Evolutionary conservation across 2,329 filamentous ascomycete species (phyloP), one percentile per base, ranked within the genome.

Genomic region (Clonostachys rosea): DNA sequence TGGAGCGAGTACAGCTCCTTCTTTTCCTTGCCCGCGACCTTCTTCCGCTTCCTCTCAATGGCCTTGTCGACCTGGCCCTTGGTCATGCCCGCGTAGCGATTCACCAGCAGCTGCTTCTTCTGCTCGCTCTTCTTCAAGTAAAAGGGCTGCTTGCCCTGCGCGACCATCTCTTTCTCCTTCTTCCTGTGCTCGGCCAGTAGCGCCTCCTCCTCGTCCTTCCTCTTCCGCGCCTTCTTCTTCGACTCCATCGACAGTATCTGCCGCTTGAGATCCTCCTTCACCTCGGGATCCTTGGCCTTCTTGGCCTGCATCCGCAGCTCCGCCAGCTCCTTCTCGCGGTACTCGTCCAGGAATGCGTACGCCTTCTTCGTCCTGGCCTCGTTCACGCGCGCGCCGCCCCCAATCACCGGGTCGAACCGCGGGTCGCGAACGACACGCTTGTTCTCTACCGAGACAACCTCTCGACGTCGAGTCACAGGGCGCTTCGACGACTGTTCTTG

Each of bases 121-220:
- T 94, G 81, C 70, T 96, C 92, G 60, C 84, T 83, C 72, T 85
- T 86, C 81, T 99, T 99, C 58, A 97, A 73, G 68, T 89, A 97
- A 70, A 91, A 99, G 0, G 94, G 92, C 63, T 79, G 83, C 81
- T 96, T 96, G 51, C 94, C 94, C 70, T 95, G 81, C 58, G 83
- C 83, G 45, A 97, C 84, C 50, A 88, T 71, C 64, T 91, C 87
- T 70, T 89, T 91, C 75, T 99, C 94, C 64, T 84, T 78, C 69
- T 80, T 80, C 60, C 87, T 81, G 70, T 97, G 91, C 65, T 87
- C 83, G 41, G 81, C 75, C 46, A 92, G 59, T 40, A 97, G 70
- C 48, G 82, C 78, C 56, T 81, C 75, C 65, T 87, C 82, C 50
- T 84, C 79, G 51, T 89, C 86, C 69, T 85, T 87, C 45, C 78